Conservation (phyloP, 805 yeast genomes). For the Lipomyces oligophaga region DNA sequence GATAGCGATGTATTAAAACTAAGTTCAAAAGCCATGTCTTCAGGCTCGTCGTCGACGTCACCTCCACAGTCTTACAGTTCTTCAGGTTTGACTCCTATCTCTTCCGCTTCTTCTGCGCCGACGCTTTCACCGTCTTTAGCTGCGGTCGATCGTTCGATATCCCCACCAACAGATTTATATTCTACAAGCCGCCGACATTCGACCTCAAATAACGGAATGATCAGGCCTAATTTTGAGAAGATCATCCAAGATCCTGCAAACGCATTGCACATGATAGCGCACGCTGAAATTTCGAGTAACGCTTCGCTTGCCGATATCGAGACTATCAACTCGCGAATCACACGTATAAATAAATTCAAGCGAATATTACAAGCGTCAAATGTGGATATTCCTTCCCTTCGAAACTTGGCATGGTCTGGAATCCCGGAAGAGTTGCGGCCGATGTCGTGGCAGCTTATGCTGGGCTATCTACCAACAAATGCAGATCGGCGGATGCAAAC, state of each 20-base stretch:
- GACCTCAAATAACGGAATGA: slow-evolving; percentile 6
- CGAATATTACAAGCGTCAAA: slow-evolving; percentile 50
- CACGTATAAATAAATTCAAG: slow-evolving; percentile 65
- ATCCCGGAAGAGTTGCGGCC: slow-evolving; percentile 79
- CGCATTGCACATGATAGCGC: slow-evolving; percentile 33
- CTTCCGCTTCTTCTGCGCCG: neutral
- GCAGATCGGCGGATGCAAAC: slow-evolving; percentile 67
- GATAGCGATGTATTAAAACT: slow-evolving; percentile 35
- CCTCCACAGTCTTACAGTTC: slow-evolving; percentile 1
- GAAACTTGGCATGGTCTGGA: slow-evolving; percentile 90
- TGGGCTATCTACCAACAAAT: slow-evolving; percentile 89
- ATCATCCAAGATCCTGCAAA: slow-evolving; percentile 42
- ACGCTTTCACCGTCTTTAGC: neutral
- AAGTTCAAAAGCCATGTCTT: slow-evolving; percentile 20
- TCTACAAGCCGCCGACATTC: slow-evolving; percentile 22
- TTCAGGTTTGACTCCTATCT: neutral
- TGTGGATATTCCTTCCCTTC: slow-evolving; percentile 65
- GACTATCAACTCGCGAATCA: slow-evolving; percentile 55
- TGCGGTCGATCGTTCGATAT: slow-evolving; percentile 10
- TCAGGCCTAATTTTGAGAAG: slow-evolving; percentile 32
- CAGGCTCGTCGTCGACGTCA: slow-evolving; percentile 4
- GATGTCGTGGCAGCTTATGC: slow-evolving; percentile 78
- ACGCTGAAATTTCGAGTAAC: slow-evolving; percentile 20
- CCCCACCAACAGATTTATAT: slow-evolving; percentile 25
- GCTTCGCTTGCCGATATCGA: slow-evolving; percentile 45